Evolutionary conservation across 164 flowering plant genomes (phyloP).

Genomic region (Magnolia officinalis): DNA sequence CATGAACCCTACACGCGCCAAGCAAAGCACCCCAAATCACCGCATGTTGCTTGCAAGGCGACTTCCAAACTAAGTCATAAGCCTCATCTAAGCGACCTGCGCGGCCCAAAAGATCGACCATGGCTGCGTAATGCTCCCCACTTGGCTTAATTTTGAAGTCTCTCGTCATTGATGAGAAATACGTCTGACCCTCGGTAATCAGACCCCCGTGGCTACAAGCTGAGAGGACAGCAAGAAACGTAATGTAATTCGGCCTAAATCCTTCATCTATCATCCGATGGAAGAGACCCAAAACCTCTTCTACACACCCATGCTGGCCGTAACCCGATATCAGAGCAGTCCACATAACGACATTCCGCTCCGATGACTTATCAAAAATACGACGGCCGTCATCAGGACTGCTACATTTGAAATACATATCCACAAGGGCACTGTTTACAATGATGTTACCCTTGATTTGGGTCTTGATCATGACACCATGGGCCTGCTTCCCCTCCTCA

Average conservation of each 20-base stretch:
- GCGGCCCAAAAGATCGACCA: conserved; percentile 77
- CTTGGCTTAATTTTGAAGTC: conserved; percentile 60
- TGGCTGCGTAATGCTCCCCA: conserved; percentile 66
- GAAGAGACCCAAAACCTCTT: conserved; percentile 54
- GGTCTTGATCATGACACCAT: conserved; percentile 59
- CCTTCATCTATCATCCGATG: conserved; percentile 58
- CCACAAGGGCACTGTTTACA: conserved; percentile 69
- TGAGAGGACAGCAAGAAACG: conserved; percentile 69
- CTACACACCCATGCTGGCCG: conserved; percentile 59
- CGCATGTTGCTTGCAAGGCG: conserved; percentile 57
- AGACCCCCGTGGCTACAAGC: conserved; percentile 81
- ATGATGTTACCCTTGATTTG: conserved; percentile 51
- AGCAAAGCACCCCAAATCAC: conserved; percentile 75
- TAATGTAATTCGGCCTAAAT: conserved; percentile 60
- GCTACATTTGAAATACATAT: conserved; percentile 84
- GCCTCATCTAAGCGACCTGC: conserved; percentile 73
- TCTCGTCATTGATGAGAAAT: conserved; percentile 54
- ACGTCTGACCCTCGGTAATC: conserved; percentile 49
- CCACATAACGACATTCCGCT: conserved; percentile 74
- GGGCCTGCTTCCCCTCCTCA: conserved; percentile 64
- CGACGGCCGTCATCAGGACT: conserved; percentile 44
- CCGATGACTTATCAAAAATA: conserved; percentile 43
- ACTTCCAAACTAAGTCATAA: conserved; percentile 46
- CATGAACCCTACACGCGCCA: conserved; percentile 67
- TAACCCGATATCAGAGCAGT: conserved; percentile 67